Percentiles rank a stretch among this genome's conserved stretches.
Conservation (phyloP, 805 yeast genomes). For the Cyberlindnera suaveolens region DNA sequence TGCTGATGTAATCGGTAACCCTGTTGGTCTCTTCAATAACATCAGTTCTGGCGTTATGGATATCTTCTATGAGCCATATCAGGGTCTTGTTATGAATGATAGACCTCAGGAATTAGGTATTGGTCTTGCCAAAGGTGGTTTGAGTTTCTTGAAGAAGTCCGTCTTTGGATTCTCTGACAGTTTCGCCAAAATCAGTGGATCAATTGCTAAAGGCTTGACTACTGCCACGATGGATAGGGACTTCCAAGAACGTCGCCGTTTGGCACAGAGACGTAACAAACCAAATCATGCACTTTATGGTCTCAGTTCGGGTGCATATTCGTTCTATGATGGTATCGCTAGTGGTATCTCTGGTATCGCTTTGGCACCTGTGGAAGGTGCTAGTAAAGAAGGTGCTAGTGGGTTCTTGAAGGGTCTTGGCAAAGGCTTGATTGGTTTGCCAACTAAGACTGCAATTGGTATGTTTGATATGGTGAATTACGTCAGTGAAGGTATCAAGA, state of each 20-base stretch:
- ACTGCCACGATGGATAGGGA: conserved; percentile 82
- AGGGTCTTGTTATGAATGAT: conserved; percentile 90
- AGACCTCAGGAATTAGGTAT: conserved; percentile 95
- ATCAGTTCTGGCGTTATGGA: conserved; percentile 94
- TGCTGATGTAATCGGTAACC: conserved; percentile 94
- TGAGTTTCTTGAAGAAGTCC: conserved; percentile 89
- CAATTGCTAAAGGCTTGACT: conserved; percentile 89
- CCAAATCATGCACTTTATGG: conserved; percentile 86
- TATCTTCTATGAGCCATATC: conserved; percentile 94
- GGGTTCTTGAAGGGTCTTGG: conserved; percentile 95
- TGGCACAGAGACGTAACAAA: conserved; percentile 66
- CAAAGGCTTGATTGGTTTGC: conserved; percentile 89
- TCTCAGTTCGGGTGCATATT: conserved; percentile 77
- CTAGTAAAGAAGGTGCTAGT: conserved; percentile 77
- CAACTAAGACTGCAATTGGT: conserved; percentile 96
- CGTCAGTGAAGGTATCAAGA: conserved; percentile 89
- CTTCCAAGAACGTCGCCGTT: conserved; percentile 77
- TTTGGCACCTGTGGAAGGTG: conserved; percentile 85
- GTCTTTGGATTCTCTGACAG: conserved; percentile 94
- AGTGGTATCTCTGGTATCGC: conserved; percentile 92
- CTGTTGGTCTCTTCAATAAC: conserved; percentile 92
- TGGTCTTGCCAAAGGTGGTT: conserved; percentile 92
- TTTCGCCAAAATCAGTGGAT: conserved; percentile 86
- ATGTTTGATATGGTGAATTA: conserved; percentile 87
- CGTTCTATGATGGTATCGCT: conserved; percentile 79